phyloP scores from a whole-genome alignment of 148 eudicot species.

The Nepenthes mirabilis region DNA sequence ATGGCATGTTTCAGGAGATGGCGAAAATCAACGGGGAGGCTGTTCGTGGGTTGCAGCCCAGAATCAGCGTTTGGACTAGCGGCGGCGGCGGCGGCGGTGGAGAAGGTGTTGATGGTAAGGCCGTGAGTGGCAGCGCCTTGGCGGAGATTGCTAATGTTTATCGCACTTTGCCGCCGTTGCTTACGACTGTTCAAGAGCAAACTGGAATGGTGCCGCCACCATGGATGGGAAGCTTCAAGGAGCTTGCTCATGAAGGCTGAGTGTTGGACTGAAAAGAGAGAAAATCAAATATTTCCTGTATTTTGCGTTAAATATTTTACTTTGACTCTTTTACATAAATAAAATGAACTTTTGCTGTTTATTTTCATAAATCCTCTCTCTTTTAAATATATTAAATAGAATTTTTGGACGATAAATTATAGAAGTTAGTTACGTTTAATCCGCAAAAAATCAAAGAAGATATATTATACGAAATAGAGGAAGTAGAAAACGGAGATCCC shows the following conservation, averaged over 20 bases:
- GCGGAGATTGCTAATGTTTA: constrained; percentile 34
- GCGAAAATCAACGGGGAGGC: constrained; percentile 47
- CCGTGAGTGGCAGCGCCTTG: constrained; percentile 17
- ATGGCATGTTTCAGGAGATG: constrained; percentile 39
- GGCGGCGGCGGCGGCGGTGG: constrained; percentile 18
- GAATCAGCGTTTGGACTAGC: constrained; percentile 51
- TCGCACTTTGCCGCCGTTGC: constrained; percentile 42
- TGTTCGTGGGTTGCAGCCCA: constrained; percentile 35
- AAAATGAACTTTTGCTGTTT: too few species aligned
- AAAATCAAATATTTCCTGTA: too few species aligned
- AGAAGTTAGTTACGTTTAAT: too few species aligned
- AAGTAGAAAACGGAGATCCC: too few species aligned
- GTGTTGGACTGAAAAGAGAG: too few species aligned
- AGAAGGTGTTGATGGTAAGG: constrained; percentile 4
- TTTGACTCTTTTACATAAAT: too few species aligned
- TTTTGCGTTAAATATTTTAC: too few species aligned
- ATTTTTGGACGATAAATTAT: too few species aligned
- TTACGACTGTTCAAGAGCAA: constrained; percentile 46
- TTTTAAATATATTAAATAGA: too few species aligned
- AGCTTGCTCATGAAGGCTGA: background rate
- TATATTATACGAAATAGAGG: too few species aligned
- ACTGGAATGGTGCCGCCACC: constrained; percentile 53
- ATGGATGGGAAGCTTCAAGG: constrained; percentile 37
- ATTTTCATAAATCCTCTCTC: too few species aligned
- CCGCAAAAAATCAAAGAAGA: too few species aligned